These are phyloP conservation scores for Eleusine indica DNA, from an alignment of 176 grass and related monocot genomes.

Conservation along the genomic window DNA sequence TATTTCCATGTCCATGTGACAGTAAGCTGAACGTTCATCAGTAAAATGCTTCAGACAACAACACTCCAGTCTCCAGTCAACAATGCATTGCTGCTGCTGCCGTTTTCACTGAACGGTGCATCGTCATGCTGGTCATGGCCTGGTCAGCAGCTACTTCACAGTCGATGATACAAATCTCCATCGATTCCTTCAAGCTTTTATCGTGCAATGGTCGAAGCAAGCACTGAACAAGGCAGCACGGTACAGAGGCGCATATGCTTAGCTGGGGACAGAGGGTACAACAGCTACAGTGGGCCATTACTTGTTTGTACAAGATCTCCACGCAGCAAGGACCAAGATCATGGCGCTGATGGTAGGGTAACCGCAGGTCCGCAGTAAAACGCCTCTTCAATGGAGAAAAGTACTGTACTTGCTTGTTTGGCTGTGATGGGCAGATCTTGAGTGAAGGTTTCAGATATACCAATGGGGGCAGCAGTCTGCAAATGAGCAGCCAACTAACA, in stretches of 20 bases:
- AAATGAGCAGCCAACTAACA: background rate
- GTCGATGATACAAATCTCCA: background rate
- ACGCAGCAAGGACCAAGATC: background rate
- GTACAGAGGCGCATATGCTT: background rate
- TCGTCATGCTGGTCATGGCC: background rate
- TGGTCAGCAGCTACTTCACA: background rate
- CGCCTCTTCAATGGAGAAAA: background rate
- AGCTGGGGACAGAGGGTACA: background rate
- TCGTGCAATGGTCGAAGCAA: constrained; percentile 9
- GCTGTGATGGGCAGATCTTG: background rate
- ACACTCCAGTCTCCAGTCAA: background rate
- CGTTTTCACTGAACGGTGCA: background rate
- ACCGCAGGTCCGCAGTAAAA: background rate
- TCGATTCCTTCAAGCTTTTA: background rate
- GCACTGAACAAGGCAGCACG: background rate
- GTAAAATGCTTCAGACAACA: background rate
- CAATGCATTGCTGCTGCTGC: background rate
- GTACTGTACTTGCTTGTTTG: background rate
- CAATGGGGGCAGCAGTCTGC: background rate
- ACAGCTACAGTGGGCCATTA: background rate
- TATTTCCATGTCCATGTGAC: too few relatives aligned
- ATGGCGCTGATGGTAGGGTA: background rate
- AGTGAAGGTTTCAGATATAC: background rate
- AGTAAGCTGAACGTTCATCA: background rate
- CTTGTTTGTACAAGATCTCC: background rate